Evolutionary conservation across 805 yeast species (phyloP).

Genomic region (Maudiozyma pseudohumilis): DNA sequence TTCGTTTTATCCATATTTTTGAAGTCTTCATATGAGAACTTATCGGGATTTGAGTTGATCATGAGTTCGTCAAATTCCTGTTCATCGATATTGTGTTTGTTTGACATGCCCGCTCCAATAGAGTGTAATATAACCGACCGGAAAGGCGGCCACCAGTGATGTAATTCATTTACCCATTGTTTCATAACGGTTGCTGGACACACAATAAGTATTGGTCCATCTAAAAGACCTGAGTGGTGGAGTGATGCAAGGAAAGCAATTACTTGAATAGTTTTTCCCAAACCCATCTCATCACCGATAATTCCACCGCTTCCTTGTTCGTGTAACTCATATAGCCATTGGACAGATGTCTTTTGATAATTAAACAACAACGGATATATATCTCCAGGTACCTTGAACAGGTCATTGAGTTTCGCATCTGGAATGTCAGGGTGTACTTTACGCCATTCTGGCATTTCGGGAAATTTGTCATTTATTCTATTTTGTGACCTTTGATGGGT

Average conservation of each 20-base stretch:
- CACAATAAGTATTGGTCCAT: slow-evolving; percentile 74
- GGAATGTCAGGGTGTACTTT: slow-evolving; percentile 68
- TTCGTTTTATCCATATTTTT: slow-evolving; percentile 20
- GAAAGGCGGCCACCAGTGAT: slow-evolving; percentile 96
- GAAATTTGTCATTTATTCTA: slow-evolving; percentile 14
- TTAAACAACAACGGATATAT: slow-evolving; percentile 78
- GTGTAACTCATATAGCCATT: slow-evolving; percentile 94
- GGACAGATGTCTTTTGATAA: slow-evolving; percentile 92
- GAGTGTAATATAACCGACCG: slow-evolving; percentile 81
- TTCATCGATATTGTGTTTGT: slow-evolving; percentile 29
- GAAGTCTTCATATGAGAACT: slow-evolving; percentile 35
- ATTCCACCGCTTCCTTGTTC: slow-evolving; percentile 89
- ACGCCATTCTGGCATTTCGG: slow-evolving; percentile 46
- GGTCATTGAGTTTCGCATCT: slow-evolving; percentile 65
- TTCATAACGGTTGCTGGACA: slow-evolving; percentile 95
- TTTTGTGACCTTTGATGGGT: slow-evolving; percentile 38
- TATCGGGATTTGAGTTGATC: slow-evolving; percentile 29
- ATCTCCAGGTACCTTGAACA: slow-evolving; percentile 79
- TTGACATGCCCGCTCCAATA: slow-evolving; percentile 77
- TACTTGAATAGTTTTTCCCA: slow-evolving; percentile 91
- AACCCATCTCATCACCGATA: slow-evolving; percentile 96
- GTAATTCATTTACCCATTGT: slow-evolving; percentile 96
- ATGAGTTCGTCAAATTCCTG: slow-evolving; percentile 44
- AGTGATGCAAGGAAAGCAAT: slow-evolving; percentile 85
- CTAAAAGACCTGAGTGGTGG: slow-evolving; percentile 66